phyloP scores from a whole-genome alignment of 805 yeast species.

The Candida adriatica region DNA sequence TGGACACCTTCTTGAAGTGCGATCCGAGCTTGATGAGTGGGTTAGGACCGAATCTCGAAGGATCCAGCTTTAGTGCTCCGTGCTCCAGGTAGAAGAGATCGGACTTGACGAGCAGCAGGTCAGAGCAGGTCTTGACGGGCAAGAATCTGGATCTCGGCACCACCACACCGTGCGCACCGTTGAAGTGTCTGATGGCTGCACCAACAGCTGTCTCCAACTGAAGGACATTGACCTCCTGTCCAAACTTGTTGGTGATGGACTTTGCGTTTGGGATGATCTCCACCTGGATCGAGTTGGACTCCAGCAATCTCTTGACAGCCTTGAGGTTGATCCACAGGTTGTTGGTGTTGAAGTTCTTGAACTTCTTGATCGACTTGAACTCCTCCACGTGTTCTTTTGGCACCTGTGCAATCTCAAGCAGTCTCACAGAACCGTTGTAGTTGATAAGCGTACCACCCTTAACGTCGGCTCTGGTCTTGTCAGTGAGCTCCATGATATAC shows the following conservation, averaged over 20 bases:
- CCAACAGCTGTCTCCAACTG: constrained; percentile 99
- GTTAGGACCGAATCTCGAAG: constrained; percentile 80
- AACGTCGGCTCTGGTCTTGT: constrained; percentile 98
- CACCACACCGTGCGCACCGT: constrained; percentile 94
- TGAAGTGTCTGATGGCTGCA: constrained; percentile 95
- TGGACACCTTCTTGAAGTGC: constrained; percentile 91
- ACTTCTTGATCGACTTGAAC: constrained; percentile 94
- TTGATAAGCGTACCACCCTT: constrained; percentile 98
- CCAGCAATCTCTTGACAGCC: constrained; percentile 90
- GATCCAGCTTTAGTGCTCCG: constrained; percentile 81
- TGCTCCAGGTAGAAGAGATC: constrained; percentile 88
- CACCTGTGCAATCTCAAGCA: constrained; percentile 95
- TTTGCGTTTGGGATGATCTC: constrained; percentile 96
- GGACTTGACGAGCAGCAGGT: constrained; percentile 87
- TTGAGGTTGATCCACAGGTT: constrained; percentile 95
- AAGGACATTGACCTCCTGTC: constrained; percentile 78
- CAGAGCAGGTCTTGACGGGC: constrained; percentile 97
- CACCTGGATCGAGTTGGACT: constrained; percentile 70
- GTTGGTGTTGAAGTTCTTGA: constrained; percentile 96
- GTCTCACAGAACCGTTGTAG: constrained; percentile 90
- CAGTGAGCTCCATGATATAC: constrained; percentile 97
- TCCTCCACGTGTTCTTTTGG: constrained; percentile 98
- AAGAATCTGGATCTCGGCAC: constrained; percentile 97
- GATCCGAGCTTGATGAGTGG: constrained; percentile 96
- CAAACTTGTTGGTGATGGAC: constrained; percentile 57